A percentile compares a stretch with the other conserved stretches of the same genome.
These are phyloP conservation scores for Stagonosporopsis chrysanthemi DNA, from an alignment of 2,329 filamentous ascomycete species.

Conservation along the genomic window DNA sequence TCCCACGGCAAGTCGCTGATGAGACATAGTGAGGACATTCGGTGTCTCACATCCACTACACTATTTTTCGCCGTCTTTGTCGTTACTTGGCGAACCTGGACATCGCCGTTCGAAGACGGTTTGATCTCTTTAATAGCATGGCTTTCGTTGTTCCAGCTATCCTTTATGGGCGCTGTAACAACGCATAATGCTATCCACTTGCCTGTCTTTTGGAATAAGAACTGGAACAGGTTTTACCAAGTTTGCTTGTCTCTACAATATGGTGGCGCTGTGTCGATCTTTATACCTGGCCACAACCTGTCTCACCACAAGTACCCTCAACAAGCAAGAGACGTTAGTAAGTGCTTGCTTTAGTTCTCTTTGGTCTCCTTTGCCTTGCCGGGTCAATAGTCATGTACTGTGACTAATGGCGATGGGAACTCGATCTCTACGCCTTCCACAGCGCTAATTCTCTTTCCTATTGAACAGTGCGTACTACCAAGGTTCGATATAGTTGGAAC, in stretches of 20 bases:
- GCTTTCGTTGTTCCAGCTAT: constrained; percentile 3
- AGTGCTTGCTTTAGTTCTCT: neutral
- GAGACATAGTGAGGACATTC: constrained; percentile 5
- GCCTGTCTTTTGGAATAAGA: constrained; percentile 1
- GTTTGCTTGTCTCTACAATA: constrained; percentile 6
- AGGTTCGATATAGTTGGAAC: constrained; percentile 4
- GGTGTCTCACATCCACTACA: neutral
- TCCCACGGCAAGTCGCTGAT: neutral
- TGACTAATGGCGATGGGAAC: neutral
- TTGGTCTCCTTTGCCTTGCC: neutral
- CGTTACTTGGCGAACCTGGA: neutral
- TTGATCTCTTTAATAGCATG: neutral
- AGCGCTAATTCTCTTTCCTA: neutral
- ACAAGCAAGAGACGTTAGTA: constrained; percentile 9
- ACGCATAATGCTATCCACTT: constrained; percentile 6
- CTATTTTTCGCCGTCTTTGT: constrained; percentile 4
- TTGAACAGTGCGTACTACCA: constrained; percentile 3
- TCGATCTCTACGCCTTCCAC: neutral
- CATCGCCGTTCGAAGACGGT: neutral
- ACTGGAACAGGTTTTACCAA: constrained; percentile 2
- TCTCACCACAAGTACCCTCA: constrained; percentile 6
- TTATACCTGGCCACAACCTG: constrained; percentile 5
- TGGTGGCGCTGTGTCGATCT: constrained; percentile 3
- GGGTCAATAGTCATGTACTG: neutral
- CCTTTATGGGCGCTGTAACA: constrained; percentile 5